These are phyloP conservation scores for Salinomyces thailandicus DNA, from an alignment of 2,329 filamentous ascomycete species.

Conservation along the genomic window DNA sequence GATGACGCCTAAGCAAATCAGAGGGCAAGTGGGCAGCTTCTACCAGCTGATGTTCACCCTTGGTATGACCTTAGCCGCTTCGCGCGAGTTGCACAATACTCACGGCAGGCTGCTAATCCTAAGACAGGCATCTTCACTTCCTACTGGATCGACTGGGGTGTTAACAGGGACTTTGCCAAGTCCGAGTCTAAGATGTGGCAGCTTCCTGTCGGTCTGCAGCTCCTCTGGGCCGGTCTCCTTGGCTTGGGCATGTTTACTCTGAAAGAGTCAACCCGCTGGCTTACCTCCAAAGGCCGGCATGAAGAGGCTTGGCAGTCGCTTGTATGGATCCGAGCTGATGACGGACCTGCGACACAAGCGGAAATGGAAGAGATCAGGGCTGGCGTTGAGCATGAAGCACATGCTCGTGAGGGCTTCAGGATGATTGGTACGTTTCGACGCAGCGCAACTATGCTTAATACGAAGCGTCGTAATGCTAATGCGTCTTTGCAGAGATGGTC, in stretches of 20 bases:
- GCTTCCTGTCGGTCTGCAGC: slow-evolving; percentile 44
- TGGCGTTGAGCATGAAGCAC: slow-evolving; percentile 37
- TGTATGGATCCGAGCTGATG: slow-evolving; percentile 41
- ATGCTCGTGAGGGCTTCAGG: slow-evolving; percentile 26
- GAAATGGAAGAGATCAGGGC: slow-evolving; percentile 44
- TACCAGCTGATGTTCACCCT: slow-evolving; percentile 44
- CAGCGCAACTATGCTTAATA: too few relatives aligned
- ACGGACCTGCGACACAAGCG: slow-evolving; percentile 24
- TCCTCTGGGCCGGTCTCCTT: slow-evolving; percentile 38
- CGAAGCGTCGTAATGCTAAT: too few relatives aligned
- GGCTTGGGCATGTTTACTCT: slow-evolving; percentile 40
- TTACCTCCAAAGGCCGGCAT: slow-evolving; percentile 36
- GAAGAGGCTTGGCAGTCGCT: slow-evolving; percentile 40
- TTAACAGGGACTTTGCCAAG: slow-evolving; percentile 27
- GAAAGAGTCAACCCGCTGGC: slow-evolving; percentile 42
- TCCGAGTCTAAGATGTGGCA: slow-evolving; percentile 41
- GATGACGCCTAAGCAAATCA: slow-evolving; percentile 35
- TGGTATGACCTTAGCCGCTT: slow-evolving; percentile 33
- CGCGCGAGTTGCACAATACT: neutral
- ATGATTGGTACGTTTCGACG: too few relatives aligned
- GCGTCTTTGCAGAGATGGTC: slow-evolving; percentile 40
- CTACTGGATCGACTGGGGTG: slow-evolving; percentile 46
- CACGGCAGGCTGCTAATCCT: neutral
- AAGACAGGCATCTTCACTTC: slow-evolving; percentile 37
- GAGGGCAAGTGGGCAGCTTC: slow-evolving; percentile 40